Conservation (phyloP, 2,329 filamentous ascomycete species). For the Rhynchosporium graminicola region DNA sequence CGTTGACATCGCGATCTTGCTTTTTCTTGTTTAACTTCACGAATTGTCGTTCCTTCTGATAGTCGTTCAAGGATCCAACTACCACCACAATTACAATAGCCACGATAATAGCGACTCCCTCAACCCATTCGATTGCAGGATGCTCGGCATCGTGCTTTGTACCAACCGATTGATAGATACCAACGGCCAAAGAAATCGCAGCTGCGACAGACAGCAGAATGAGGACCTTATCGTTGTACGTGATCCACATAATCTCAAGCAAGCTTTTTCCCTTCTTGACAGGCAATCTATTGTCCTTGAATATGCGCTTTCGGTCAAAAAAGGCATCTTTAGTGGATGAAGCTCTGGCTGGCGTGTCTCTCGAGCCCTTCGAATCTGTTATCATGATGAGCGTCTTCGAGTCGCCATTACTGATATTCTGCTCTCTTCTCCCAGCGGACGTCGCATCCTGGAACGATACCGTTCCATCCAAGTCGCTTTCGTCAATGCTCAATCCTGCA, state of each 20-base stretch:
- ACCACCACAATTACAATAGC: constrained; percentile 75
- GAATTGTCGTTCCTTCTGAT: constrained; percentile 80
- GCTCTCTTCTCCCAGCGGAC: constrained; percentile 35
- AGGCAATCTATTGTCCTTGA: constrained; percentile 67
- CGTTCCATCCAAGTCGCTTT: constrained; percentile 61
- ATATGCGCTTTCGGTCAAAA: constrained; percentile 68
- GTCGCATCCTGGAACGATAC: constrained; percentile 67
- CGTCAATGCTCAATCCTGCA: constrained; percentile 70
- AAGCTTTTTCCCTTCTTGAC: constrained; percentile 70
- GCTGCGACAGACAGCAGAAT: constrained; percentile 72
- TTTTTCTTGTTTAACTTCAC: constrained; percentile 80
- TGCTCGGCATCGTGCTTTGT: constrained; percentile 49
- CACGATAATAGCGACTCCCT: constrained; percentile 76
- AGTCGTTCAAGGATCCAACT: constrained; percentile 78
- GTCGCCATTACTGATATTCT: constrained; percentile 1
- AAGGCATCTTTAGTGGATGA: constrained; percentile 42
- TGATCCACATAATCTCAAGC: constrained; percentile 72
- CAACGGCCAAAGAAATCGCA: constrained; percentile 71
- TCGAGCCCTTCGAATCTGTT: constrained; percentile 28
- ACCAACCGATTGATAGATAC: constrained; percentile 71
- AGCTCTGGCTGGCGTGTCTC: constrained; percentile 5
- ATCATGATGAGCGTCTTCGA: constrained; percentile 17
- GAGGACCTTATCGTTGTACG: constrained; percentile 79
- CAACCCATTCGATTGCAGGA: constrained; percentile 72
- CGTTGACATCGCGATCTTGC: constrained; percentile 72